phyloP scores from a whole-genome alignment of 2,329 filamentous ascomycete species.

The Hypoxylon sp. region DNA sequence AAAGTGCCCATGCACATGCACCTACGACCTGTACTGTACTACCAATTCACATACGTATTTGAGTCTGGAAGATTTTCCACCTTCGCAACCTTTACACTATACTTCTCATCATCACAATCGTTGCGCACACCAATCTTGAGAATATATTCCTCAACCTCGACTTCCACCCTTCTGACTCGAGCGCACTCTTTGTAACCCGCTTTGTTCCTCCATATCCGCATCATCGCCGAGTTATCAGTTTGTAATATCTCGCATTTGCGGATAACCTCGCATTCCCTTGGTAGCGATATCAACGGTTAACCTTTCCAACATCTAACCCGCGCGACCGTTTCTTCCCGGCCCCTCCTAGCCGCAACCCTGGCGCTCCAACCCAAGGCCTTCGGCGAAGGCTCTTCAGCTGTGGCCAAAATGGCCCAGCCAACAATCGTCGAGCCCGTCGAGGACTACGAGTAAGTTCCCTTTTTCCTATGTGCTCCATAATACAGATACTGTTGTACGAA shows the following conservation, averaged over 20 bases:
- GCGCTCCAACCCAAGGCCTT: constrained; percentile 72
- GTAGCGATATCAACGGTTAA: constrained; percentile 10
- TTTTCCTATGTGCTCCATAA: constrained; percentile 4
- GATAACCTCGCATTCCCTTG: constrained; percentile 18
- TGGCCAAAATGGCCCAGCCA: constrained; percentile 79
- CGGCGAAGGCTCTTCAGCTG: constrained; percentile 76
- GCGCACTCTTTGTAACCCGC: constrained; percentile 24
- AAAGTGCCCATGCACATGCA: constrained; percentile 18
- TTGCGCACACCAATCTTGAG: constrained; percentile 6
- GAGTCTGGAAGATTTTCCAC: constrained; percentile 43
- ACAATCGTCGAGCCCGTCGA: constrained; percentile 73
- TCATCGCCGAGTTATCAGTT: constrained; percentile 16
- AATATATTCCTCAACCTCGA: not conserved
- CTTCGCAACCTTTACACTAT: constrained; percentile 35
- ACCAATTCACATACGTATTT: constrained; percentile 40
- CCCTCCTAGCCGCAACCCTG: constrained; percentile 67
- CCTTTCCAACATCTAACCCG: constrained; percentile 10
- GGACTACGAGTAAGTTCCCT: constrained; percentile 74
- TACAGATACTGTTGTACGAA: not conserved
- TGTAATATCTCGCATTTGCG: constrained; percentile 39
- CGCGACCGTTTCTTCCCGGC: constrained; percentile 37
- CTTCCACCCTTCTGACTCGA: not conserved
- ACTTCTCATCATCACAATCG: constrained; percentile 24
- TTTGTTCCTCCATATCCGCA: constrained; percentile 28
- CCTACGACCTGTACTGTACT: constrained; percentile 23